Evolutionary conservation across 176 grass and related monocot genomes (phyloP), one percentile per base, ranked within the genome.

Genomic region (Ananas comosus): DNA sequence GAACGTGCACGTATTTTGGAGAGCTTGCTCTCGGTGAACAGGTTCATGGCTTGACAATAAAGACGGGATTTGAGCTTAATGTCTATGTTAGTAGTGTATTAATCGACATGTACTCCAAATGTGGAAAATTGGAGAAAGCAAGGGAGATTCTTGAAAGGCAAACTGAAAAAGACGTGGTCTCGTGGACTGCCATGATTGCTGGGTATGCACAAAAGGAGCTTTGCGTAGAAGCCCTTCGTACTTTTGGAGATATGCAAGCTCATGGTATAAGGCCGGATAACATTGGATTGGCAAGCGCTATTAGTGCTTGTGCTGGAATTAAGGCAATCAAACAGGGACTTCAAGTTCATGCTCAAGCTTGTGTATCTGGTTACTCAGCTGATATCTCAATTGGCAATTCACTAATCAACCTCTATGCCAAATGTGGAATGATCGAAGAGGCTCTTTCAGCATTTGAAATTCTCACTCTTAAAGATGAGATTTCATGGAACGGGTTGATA

Each of bases 111-210:
- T 91, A 87, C 53, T 82, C 79, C 17, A 91, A 87, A 78, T 80
- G 70, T 6, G 85, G 81, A 1, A 70, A 16, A 61, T 69, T 85
- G 78, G 59, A 70, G 18, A 85, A 71, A 59, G 88, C 88, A 77
- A 74, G 66, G 69, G 47, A 49, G 71, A 68, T 87, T 74, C 75
- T 91, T 66, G 72, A 50, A 80, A 82, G 78, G 53, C 69, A 87
- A 50, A 61, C 72, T 48, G 80, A 83, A 53, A 91, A 87, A 72
- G 85, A 91, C 77, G 88, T 91, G 48, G 85, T 91, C 67, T 85
- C 81, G n/a, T 87, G 88, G 85, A 87, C 88, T 67, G 80, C 88
- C 61, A 74, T 87, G 81, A 80, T 87, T 82, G 88, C 85, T 74
- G 88, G 88, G 51, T 91, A 82, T 74, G 85, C 83, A 49, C 88